Evolutionary conservation across 805 yeast species (phyloP).

Genomic region (Yamadazyma paraphyllophila): DNA sequence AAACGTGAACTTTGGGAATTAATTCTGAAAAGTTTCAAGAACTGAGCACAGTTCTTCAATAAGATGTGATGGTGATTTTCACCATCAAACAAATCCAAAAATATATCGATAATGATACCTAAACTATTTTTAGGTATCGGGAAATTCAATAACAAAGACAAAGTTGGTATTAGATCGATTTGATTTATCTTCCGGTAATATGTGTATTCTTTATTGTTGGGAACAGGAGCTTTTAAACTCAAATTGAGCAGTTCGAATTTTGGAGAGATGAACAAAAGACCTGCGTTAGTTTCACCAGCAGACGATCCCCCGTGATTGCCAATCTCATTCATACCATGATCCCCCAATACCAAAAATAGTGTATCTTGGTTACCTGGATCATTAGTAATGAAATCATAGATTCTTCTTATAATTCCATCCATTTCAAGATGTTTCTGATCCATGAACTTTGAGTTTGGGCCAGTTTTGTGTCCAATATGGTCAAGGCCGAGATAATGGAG

Average conservation of each 20-base stretch:
- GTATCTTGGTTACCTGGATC: slow-evolving; percentile 38
- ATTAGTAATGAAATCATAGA: slow-evolving; percentile 39
- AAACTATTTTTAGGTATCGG: slow-evolving; percentile 71
- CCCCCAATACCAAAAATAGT: slow-evolving; percentile 77
- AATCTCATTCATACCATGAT: slow-evolving; percentile 93
- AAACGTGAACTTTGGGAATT: slow-evolving; percentile 26
- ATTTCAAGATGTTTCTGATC: slow-evolving; percentile 78
- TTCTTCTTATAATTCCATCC: slow-evolving; percentile 61
- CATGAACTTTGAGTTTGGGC: slow-evolving; percentile 82
- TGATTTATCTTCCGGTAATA: slow-evolving; percentile 60
- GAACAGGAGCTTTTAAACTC: slow-evolving; percentile 36
- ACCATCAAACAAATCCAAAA: slow-evolving; percentile 52
- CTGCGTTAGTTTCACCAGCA: slow-evolving; percentile 87
- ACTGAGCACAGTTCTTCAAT: slow-evolving; percentile 57
- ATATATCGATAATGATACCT: slow-evolving; percentile 64
- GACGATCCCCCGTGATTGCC: slow-evolving; percentile 98
- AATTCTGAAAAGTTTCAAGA: slow-evolving; percentile 39
- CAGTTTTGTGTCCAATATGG: slow-evolving; percentile 97
- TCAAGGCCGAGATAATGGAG: slow-evolving; percentile 92
- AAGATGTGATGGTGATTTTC: slow-evolving; percentile 36
- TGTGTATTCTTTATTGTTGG: slow-evolving; percentile 41
- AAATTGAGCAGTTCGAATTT: slow-evolving; percentile 38
- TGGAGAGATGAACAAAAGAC: slow-evolving; percentile 65
- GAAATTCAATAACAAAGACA: slow-evolving; percentile 57
- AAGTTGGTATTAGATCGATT: slow-evolving; percentile 71